phyloP scores from a whole-genome alignment of 441 rosid genomes.

The Arabidopsis hybrid region DNA sequence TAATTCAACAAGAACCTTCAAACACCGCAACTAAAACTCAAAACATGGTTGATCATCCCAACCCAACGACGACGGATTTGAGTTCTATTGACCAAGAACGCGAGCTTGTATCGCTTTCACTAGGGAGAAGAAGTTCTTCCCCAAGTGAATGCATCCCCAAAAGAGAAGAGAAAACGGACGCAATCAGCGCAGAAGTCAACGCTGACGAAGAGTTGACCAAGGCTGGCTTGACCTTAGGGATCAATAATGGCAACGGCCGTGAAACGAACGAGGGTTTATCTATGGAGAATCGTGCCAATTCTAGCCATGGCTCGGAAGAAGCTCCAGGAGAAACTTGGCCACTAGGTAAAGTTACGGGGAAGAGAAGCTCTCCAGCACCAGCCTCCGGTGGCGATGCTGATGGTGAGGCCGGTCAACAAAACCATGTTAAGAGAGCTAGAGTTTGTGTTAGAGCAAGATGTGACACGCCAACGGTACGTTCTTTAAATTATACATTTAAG shows the following conservation, averaged over 20 bases:
- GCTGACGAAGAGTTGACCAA: conserved; percentile 53
- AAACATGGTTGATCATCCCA: conserved; percentile 28
- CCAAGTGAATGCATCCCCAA: conserved; percentile 43
- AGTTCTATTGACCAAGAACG: conserved; percentile 50
- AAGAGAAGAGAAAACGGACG: conserved; percentile 52
- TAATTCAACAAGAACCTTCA: conserved; percentile 52
- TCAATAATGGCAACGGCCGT: conserved; percentile 44
- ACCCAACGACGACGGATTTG: conserved; percentile 33
- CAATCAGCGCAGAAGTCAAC: conserved; percentile 29
- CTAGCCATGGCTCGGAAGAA: conserved; percentile 54
- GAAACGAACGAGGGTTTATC: conserved; percentile 49
- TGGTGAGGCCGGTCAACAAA: conserved; percentile 66
- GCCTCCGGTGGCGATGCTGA: conserved; percentile 45
- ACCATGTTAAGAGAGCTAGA: conserved; percentile 74
- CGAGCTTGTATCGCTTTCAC: conserved; percentile 86
- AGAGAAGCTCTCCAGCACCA: conserved; percentile 44
- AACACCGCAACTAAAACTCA: conserved; percentile 40
- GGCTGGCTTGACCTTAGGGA: conserved; percentile 66
- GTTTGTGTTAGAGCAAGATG: conserved; percentile 92
- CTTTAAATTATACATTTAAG: not conserved
- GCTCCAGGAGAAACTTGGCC: conserved; percentile 58
- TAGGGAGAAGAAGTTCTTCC: conserved; percentile 70
- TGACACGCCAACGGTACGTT: conserved; percentile 81
- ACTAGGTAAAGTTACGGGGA: conserved; percentile 58
- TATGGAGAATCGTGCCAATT: conserved; percentile 37